phyloP scores from a whole-genome alignment of 2,329 filamentous ascomycete species.

The Nemania sp. region DNA sequence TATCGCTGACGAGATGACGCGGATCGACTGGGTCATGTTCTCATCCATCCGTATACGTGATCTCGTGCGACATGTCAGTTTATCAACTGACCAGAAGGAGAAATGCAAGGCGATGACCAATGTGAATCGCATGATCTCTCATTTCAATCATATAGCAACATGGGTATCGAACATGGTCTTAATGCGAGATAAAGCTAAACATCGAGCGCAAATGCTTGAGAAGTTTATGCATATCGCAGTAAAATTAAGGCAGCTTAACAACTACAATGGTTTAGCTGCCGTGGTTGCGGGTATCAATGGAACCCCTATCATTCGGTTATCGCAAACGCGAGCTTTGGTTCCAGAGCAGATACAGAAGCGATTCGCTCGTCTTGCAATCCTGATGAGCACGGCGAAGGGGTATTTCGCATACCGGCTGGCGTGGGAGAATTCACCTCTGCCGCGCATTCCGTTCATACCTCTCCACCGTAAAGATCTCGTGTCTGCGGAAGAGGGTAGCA shows the following conservation, averaged over 20 bases:
- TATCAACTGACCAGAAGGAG: slow-evolving; percentile 71
- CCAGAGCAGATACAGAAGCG: slow-evolving; percentile 73
- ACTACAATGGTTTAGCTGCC: slow-evolving; percentile 95
- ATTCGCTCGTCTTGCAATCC: slow-evolving; percentile 83
- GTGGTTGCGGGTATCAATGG: slow-evolving; percentile 91
- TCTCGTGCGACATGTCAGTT: slow-evolving; percentile 85
- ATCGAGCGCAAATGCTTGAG: slow-evolving; percentile 86
- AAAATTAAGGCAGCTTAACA: slow-evolving; percentile 87
- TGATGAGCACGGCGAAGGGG: slow-evolving; percentile 92
- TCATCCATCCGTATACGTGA: slow-evolving; percentile 92
- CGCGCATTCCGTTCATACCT: slow-evolving; percentile 91
- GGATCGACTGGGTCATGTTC: slow-evolving; percentile 98
- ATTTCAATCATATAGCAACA: slow-evolving; percentile 84
- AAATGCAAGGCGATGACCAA: slow-evolving; percentile 78
- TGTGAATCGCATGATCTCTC: slow-evolving; percentile 90
- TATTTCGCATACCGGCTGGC: slow-evolving; percentile 95
- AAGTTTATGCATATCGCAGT: slow-evolving; percentile 92
- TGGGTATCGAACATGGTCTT: slow-evolving; percentile 85
- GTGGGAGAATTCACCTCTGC: slow-evolving; percentile 91
- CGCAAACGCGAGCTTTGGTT: slow-evolving; percentile 77
- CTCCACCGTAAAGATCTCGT: slow-evolving; percentile 88
- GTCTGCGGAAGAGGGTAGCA: slow-evolving; percentile 88
- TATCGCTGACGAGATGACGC: slow-evolving; percentile 86
- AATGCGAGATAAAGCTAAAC: slow-evolving; percentile 92
- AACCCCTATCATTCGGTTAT: slow-evolving; percentile 80